Evolutionary conservation across 352 stramenopile species (phyloP), one percentile per base, ranked within the genome.

Genomic region (Phytophthora pseudosyringae): DNA sequence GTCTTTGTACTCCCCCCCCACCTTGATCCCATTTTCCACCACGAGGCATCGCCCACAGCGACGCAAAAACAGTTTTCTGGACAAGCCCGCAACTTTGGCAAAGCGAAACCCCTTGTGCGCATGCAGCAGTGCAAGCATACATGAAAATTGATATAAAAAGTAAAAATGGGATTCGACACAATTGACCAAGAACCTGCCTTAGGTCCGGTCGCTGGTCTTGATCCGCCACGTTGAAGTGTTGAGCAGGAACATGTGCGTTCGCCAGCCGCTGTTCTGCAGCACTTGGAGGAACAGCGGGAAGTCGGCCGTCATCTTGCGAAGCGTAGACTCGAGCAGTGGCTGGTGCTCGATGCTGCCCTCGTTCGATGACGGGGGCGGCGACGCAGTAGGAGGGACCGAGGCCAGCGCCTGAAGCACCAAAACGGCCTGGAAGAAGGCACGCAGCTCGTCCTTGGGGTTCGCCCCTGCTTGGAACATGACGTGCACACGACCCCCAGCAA

Each of bases 181-280:
- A 51, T 38, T 45, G 40, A 26, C 39, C 28, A 5, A 36, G 11
- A 47, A 35, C 5, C 38, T 18, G 62, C 29, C 45, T 69, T 69
- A 87, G 28, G 54, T 57, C 12, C 70, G 58, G 38, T 80, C 76
- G 46, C 53, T 79, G n/a, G 89, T 36, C 59, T 89, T 88, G 58
- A 91, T 84, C 32, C 82, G 78, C 82, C 80, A 91, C 48, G 78
- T 60, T 21, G 76, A 74, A 12, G 78, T 89, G 55, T 88, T 88
- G 25, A 91, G 69, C 58, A 91, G 59, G 64, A 86, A 88, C 76
- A 89, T 86, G 70, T 91, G 82, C 32, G 78, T 89, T 31, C 79
- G 79, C 82, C 82, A 91, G 16, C 82, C 78, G 33, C 74, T 83
- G 56, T 75, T 75, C 55, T 91, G 65, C 21, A 91, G 62, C 8